phyloP scores from a whole-genome alignment of 1,139 yeast species.

The Yamadazyma epiphylla region DNA sequence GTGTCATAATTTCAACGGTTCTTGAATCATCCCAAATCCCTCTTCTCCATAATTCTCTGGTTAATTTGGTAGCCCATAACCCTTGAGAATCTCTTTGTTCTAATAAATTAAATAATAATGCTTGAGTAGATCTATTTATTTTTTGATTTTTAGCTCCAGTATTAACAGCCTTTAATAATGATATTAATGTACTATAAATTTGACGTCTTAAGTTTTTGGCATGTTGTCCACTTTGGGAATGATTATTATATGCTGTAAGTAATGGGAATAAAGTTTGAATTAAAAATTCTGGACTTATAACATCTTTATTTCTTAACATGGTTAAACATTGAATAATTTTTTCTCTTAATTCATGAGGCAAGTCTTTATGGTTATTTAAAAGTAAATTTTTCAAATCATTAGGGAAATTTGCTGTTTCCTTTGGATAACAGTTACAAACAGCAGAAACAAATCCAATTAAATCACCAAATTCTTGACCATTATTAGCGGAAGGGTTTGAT shows the following conservation, averaged over 20 bases:
- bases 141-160: slow-evolving; percentile 84
- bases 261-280: slow-evolving; percentile 89
- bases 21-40: slow-evolving; percentile 98
- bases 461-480: slow-evolving; percentile 73
- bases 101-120: slow-evolving; percentile 77
- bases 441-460: slow-evolving; percentile 89
- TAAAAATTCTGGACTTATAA: slow-evolving; percentile 74
- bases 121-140: slow-evolving; percentile 85
- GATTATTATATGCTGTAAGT: slow-evolving; percentile 47
- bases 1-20: slow-evolving; percentile 94
- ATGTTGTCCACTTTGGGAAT: slow-evolving; percentile 50
- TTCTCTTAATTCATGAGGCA: slow-evolving; percentile 83
- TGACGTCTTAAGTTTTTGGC: slow-evolving; percentile 82
- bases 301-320: slow-evolving; percentile 83
- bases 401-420: slow-evolving; percentile 83
- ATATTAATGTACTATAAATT: slow-evolving; percentile 72
- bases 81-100: slow-evolving; percentile 81
- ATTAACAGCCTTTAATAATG: slow-evolving; percentile 77
- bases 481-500: slow-evolving; percentile 58
- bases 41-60: slow-evolving; percentile 94
- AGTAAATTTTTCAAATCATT: slow-evolving; percentile 69
- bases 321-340: slow-evolving; percentile 86
- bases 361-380: slow-evolving; percentile 69
- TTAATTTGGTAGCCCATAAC: slow-evolving; percentile 92
- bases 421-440: slow-evolving; percentile 85